These are phyloP conservation scores for Fraxinus paxiana DNA, from an alignment of 305 asterid genomes.

Conservation along the genomic window DNA sequence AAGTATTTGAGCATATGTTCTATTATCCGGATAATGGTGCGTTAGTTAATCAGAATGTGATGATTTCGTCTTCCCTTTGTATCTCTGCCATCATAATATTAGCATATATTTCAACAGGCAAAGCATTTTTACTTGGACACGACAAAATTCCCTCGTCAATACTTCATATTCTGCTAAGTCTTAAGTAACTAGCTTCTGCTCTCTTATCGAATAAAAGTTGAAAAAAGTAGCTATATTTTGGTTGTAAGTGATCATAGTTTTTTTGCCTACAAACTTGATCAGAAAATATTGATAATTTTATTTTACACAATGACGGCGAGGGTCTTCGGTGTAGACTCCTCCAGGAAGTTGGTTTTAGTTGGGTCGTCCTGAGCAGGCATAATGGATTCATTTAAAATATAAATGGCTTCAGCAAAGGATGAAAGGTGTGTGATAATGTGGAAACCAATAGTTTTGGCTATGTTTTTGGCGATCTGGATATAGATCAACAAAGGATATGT, in stretches of 20 bases:
- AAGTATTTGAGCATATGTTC: not conserved
- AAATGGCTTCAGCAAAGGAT: not conserved
- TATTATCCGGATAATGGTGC: not conserved
- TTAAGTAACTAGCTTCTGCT: not conserved
- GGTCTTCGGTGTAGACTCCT: not conserved
- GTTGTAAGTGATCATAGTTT: not conserved
- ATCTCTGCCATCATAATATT: not conserved
- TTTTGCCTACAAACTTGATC: not conserved
- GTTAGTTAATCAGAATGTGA: not conserved
- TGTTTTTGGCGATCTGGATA: not conserved
- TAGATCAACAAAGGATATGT: not conserved
- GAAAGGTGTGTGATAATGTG: not conserved
- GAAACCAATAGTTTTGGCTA: not conserved
- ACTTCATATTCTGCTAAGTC: not conserved
- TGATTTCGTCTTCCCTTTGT: not conserved
- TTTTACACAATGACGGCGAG: not conserved
- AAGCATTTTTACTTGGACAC: not conserved
- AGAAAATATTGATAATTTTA: not conserved
- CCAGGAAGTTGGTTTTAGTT: slow-evolving; percentile 1
- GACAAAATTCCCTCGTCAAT: not conserved
- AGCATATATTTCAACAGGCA: not conserved
- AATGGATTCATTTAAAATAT: not conserved
- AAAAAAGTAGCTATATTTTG: not conserved
- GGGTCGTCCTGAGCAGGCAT: not conserved
- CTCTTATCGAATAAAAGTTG: not conserved